Evolutionary conservation across 148 eudicot genomes (phyloP).

Genomic region (Nyssa sinensis): DNA sequence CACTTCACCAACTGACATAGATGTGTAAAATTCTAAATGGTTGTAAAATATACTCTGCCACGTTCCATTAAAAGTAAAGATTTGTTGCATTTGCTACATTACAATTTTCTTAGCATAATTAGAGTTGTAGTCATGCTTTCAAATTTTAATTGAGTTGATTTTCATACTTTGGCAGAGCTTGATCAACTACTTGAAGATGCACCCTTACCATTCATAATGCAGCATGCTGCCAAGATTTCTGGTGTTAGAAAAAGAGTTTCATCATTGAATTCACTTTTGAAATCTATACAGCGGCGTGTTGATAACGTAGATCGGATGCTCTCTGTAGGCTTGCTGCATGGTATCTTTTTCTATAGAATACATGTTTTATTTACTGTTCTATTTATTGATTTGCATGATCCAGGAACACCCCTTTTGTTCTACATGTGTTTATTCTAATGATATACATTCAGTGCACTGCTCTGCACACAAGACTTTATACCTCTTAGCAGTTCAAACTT

Average conservation of each 20-base stretch:
- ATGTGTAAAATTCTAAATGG: neutral
- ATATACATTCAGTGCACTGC: too few species aligned
- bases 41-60: too few species aligned
- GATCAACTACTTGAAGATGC: constrained; percentile 93
- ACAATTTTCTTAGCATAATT: neutral
- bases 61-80: neutral
- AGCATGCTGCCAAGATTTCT: constrained; percentile 83
- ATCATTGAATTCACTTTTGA: constrained; percentile 62
- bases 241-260: constrained; percentile 74
- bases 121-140: constrained; percentile 38
- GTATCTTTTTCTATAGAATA: constrained; percentile 15
- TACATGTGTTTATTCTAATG: too few species aligned
- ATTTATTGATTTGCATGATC: neutral
- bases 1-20: neutral
- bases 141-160: too few species aligned
- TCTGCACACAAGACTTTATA: too few species aligned
- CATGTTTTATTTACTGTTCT: too few species aligned
- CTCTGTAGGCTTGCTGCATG: constrained; percentile 53
- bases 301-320: constrained; percentile 76
- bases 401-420: too few species aligned
- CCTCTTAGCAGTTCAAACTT: too few species aligned
- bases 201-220: constrained; percentile 89
- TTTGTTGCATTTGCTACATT: neutral
- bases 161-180: too few species aligned
- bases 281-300: constrained; percentile 76